Percentiles rank a stretch among this genome's conserved stretches.
phyloP scores from a whole-genome alignment of 495 filamentous ascomycete genomes.

The Xylona heveae region DNA sequence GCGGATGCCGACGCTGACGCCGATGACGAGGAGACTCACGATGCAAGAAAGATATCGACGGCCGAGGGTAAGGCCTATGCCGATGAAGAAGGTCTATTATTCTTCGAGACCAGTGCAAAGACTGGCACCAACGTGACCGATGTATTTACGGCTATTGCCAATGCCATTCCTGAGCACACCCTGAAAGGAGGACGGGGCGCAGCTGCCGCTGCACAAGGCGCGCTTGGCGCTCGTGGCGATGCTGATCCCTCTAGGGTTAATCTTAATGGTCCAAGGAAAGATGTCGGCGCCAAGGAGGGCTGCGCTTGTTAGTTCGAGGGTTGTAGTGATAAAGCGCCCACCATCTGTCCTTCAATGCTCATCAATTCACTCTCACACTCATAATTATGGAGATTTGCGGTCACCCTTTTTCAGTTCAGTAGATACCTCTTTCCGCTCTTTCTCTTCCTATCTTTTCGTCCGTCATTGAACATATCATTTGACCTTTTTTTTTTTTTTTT shows the following conservation, averaged over 20 bases:
- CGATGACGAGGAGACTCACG: slow-evolving; percentile 20
- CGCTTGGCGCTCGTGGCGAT: slow-evolving; percentile 14
- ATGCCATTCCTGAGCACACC: slow-evolving; percentile 6
- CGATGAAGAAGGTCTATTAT: slow-evolving; percentile 79
- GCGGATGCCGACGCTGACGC: slow-evolving; percentile 20
- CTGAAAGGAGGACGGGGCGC: slow-evolving; percentile 58
- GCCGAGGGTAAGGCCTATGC: slow-evolving; percentile 84
- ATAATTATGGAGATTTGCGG: too few species aligned
- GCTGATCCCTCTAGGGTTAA: slow-evolving; percentile 51
- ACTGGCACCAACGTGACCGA: slow-evolving; percentile 81
- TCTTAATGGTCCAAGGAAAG: slow-evolving; percentile 33
- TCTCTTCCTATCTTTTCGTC: too few species aligned
- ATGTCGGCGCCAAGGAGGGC: slow-evolving; percentile 56
- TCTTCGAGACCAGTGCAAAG: slow-evolving; percentile 97
- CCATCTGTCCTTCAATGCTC: neutral
- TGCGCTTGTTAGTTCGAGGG: slow-evolving; percentile 51
- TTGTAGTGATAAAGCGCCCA: neutral
- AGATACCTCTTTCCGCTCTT: too few species aligned
- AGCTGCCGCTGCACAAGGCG: slow-evolving; percentile 17
- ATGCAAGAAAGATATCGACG: slow-evolving; percentile 70
- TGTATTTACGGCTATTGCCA: slow-evolving; percentile 41
- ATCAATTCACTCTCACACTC: too few species aligned
- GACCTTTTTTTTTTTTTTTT: too few species aligned
- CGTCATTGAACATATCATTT: too few species aligned
- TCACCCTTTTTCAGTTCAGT: too few species aligned